A percentile compares a stretch with the other conserved stretches of the same genome.
phyloP scores from a whole-genome alignment of 495 filamentous ascomycete genomes.

The Xylaria flabelliformis region DNA sequence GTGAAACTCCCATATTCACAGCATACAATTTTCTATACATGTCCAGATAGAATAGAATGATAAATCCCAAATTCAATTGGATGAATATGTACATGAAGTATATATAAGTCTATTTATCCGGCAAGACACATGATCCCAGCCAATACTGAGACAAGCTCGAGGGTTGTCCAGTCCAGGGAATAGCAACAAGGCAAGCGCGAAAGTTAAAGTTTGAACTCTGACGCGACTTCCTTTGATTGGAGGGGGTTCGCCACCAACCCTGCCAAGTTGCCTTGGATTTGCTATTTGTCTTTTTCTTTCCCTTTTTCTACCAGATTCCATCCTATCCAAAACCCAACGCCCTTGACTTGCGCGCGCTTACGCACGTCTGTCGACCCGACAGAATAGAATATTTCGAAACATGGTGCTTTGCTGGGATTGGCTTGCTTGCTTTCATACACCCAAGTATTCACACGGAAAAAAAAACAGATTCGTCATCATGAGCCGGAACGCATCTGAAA shows the following conservation, averaged over 20 bases:
- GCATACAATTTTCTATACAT: not conserved
- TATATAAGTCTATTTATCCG: conserved; percentile 35
- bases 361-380: not conserved
- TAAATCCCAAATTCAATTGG: not conserved
- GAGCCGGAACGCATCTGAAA: not conserved
- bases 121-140: conserved; percentile 11
- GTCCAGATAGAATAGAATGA: not conserved
- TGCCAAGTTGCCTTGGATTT: not conserved
- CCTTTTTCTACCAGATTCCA: not conserved
- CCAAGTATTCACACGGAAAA: conserved; percentile 9
- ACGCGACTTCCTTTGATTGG: not conserved
- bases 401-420: not conserved
- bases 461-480: conserved; percentile 26
- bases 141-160: not conserved
- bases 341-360: not conserved
- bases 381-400: conserved; percentile 7
- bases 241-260: not conserved
- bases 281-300: not conserved
- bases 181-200: not conserved
- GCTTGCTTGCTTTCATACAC: conserved; percentile 9
- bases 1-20: not conserved
- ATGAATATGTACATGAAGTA: conserved; percentile 40
- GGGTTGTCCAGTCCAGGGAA: not conserved
- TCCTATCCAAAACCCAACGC: conserved; percentile 16
- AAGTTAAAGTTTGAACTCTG: not conserved